These are phyloP conservation scores for Solanum medicagineum DNA, from an alignment of 257 asterid species.

Conservation along the genomic window DNA sequence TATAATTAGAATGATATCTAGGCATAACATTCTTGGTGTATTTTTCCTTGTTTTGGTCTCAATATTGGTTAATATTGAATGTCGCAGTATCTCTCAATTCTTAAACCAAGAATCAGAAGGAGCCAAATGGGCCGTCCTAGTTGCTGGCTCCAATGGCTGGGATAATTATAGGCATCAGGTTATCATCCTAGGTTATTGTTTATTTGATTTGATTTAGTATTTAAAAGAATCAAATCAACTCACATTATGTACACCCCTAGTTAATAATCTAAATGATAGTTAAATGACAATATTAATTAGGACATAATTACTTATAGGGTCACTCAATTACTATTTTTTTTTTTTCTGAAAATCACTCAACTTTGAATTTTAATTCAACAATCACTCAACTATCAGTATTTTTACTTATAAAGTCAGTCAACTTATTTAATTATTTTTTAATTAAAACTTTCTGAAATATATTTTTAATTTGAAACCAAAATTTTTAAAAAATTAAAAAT, in stretches of 20 bases:
- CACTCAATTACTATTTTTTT: too few species aligned
- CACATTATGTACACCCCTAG: too few species aligned
- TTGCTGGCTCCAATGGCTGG: constrained; percentile 91
- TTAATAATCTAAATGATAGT: neutral
- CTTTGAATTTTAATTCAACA: too few species aligned
- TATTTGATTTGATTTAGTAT: neutral
- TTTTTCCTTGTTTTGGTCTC: neutral
- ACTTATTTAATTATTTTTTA: too few species aligned
- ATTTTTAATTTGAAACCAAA: too few species aligned
- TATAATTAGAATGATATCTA: neutral
- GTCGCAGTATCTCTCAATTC: neutral
- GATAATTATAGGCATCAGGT: constrained; percentile 84
- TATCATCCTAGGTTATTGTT: neutral
- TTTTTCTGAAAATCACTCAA: too few species aligned
- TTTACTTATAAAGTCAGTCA: too few species aligned
- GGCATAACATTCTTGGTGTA: neutral
- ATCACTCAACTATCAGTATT: too few species aligned
- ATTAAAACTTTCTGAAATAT: too few species aligned
- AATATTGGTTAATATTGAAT: neutral
- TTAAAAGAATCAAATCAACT: too few species aligned
- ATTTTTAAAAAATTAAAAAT: too few species aligned
- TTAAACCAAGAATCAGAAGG: constrained; percentile 46
- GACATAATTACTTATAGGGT: too few species aligned
- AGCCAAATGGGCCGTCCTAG: constrained; percentile 78
- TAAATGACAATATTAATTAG: neutral